A percentile compares a stretch with the other conserved stretches of the same genome.
phyloP scores from a whole-genome alignment of 2,329 filamentous ascomycete genomes.

The Colletotrichum paranaense region DNA sequence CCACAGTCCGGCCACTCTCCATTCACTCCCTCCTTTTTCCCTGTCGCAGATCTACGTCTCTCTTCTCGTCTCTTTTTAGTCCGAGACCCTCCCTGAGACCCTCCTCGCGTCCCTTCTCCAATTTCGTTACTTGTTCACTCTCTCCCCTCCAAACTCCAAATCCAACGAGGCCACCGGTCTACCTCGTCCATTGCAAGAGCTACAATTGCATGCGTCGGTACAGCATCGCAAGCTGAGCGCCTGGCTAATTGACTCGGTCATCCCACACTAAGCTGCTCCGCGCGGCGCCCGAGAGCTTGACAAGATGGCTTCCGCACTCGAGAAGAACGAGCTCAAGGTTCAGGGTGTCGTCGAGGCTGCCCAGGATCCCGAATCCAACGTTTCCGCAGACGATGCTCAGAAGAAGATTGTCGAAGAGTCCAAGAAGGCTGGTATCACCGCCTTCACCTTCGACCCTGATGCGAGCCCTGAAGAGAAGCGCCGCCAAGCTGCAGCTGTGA shows the following conservation, averaged over 20 bases:
- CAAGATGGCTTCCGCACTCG: slow-evolving; percentile 45
- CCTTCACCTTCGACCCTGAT: slow-evolving; percentile 89
- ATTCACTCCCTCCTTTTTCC: slow-evolving; percentile 25
- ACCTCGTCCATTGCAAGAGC: slow-evolving; percentile 9
- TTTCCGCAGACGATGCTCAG: slow-evolving; percentile 79
- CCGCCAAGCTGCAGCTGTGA: slow-evolving; percentile 80
- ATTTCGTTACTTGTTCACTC: slow-evolving; percentile 6
- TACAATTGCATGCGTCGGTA: slow-evolving; percentile 28
- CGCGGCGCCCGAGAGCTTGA: slow-evolving; percentile 23
- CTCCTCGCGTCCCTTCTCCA: slow-evolving; percentile 15
- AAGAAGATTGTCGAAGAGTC: slow-evolving; percentile 81
- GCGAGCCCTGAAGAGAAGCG: slow-evolving; percentile 86
- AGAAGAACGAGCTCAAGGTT: slow-evolving; percentile 76
- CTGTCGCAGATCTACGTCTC: slow-evolving; percentile 9
- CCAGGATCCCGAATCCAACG: slow-evolving; percentile 73
- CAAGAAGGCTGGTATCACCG: slow-evolving; percentile 80
- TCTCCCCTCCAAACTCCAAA: slow-evolving; percentile 11
- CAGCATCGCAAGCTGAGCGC: slow-evolving; percentile 20
- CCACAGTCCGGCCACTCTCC: slow-evolving; percentile 31
- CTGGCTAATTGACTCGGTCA: slow-evolving; percentile 31
- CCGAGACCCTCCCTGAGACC: slow-evolving; percentile 31
- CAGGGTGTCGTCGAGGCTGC: slow-evolving; percentile 85
- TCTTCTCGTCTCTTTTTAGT: slow-evolving; percentile 25
- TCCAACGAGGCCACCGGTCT: not conserved
- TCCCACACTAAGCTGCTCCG: slow-evolving; percentile 16